Base-by-base conservation (phyloP, 1,139 yeast genomes). In the Protomyces arabidopsidicola region DNA sequence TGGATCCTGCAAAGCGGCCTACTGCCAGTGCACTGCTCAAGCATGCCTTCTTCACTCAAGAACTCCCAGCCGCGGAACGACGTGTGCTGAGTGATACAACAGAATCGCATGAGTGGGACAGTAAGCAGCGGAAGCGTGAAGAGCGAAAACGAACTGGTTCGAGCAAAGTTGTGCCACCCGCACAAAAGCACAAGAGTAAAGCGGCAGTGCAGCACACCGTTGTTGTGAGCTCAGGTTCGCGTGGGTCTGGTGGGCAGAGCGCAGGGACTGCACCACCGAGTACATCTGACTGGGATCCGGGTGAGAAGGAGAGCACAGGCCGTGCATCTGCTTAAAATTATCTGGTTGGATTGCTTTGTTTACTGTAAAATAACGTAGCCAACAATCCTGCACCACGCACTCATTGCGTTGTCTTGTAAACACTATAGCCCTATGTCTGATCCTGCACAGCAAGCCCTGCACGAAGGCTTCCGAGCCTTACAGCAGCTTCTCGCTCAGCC, bases 31-130 rank as follows among this genome's bases (percentile, higher is more conserved):
- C 80, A 12, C 90, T 95, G 0, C 76, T 89, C 39, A 69, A 76
- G 38, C 90, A 90, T 74, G 78, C 77, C 1, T 93, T 88, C 75
- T 93, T 93, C 71, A 74, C 75, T 4, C 34, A 36, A 6, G 87
- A 86, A 65, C 84, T 81, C 2, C 97, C 97, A 0, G 68, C 67
- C 53, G 85, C 88, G 0, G 82, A 81, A 67, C 85, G 87, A 1
- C 77, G 81, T 55, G 73, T 74, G 16, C 50, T 65, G 65, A 14
- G 86, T 68, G 77, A 80, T 58, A 82, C 81, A 16, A 77, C 86
- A 74, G 98, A 93, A 72, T 95, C 97, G 3, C 90, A 93, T 75
- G 86, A 85, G 75, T 83, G 89, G 63, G 58, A 60, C 53, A 53
- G 58, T 34, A 53, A 60, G 50, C 58, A 60, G 58, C 35, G 58